Conservation (phyloP, 257 asterid genomes). For the Fraxinus americana region DNA sequence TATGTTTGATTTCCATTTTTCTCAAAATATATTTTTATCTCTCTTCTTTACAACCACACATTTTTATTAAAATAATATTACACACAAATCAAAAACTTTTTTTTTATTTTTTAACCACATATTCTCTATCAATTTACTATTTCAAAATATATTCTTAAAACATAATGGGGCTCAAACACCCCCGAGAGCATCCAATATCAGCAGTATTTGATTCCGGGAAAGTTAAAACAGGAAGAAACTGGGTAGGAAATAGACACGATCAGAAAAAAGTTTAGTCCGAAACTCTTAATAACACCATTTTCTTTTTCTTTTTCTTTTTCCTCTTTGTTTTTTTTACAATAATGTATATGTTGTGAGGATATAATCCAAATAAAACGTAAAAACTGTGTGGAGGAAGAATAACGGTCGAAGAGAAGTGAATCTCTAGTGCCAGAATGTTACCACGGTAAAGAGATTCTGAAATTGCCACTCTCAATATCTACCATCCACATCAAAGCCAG, state of each 20-base stretch:
- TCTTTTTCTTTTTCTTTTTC: no score
- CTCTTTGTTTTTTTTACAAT: not conserved
- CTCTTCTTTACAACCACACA: no score
- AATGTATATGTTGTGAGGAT: not conserved
- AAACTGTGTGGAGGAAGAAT: not conserved
- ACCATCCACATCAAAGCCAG: conserved; percentile 85
- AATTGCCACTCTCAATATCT: conserved; percentile 49
- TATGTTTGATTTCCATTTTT: no score
- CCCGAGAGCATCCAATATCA: not conserved
- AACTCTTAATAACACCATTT: no score
- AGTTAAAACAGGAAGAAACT: not conserved
- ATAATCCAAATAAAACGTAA: not conserved
- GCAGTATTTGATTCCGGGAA: not conserved
- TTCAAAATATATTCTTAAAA: no score
- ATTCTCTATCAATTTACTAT: no score
- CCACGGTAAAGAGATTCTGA: not conserved
- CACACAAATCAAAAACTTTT: no score
- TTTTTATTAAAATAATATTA: no score
- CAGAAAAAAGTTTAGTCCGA: not conserved
- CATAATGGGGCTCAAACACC: no score
- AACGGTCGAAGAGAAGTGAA: not conserved
- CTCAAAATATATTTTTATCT: no score
- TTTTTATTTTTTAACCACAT: no score
- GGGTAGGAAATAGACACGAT: not conserved
- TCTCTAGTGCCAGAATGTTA: not conserved